Base-by-base conservation (phyloP, 495 filamentous ascomycete genomes). In the Halenospora varia region DNA sequence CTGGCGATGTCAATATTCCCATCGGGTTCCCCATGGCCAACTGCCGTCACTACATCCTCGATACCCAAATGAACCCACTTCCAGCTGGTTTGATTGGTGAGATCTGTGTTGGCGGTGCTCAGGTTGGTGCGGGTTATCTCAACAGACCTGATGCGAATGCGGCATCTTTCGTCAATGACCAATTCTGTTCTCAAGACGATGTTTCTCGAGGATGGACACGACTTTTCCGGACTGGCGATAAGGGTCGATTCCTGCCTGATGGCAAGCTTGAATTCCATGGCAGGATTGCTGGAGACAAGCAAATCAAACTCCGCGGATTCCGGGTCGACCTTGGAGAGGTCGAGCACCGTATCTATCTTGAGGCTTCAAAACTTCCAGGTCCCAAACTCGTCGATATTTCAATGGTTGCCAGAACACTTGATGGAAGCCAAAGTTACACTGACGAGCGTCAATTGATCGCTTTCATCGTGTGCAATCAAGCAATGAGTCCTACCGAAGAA, bases 321-420 rank as follows among this genome's bases (percentile, higher is more conserved):
- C 72, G 77, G 1, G 52, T 80, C 8, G 74, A 80, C 8, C 62
- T 78, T 1, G 62, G 60, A 1, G 77, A 80, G 24, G 61, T 80
- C 29, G 74, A 72, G 19, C 51, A 56, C 39, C 60, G 53, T 56
- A 69, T 65, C 2, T 60, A 78, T 1, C n/a, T 52, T 0, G 35
- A 19, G 0, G 35, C 62, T 0, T 4, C 41, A 10, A 56, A 23
- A 1, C 20, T 65, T 8, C 8, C 15, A 10, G 20, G 20, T 10
- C 45, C 45, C 20, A 25, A n/a, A 24, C 25, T 48, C n/a, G 22
- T n/a, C 25, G 20, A 48, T 35, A 40, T 40, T n/a, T 40, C 35
- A 40, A 40, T 40, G 35, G 25, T 18, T 51, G 23, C 42, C n/a
- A 9, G 15, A 17, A 17, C 20, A 9, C 20, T 48, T 8, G 20